A percentile compares a stretch with the other conserved stretches of the same genome.
These are phyloP conservation scores for Hamamelis virginiana DNA, from an alignment of 164 flowering plant species.

Conservation along the genomic window DNA sequence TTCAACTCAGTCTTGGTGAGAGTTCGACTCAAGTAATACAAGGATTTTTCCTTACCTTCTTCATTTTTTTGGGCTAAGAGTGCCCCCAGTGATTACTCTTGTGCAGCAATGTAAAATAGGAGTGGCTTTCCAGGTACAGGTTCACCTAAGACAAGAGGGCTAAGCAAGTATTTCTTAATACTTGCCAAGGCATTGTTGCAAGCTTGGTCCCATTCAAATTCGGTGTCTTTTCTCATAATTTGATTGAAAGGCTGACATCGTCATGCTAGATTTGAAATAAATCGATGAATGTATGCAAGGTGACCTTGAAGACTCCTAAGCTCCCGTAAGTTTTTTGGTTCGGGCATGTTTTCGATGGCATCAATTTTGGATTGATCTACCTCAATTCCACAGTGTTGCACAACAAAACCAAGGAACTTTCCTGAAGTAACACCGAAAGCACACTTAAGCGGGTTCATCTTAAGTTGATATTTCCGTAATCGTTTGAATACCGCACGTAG, in stretches of 20 bases:
- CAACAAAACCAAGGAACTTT: neutral
- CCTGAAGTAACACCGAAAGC: neutral
- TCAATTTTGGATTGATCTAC: conserved; percentile 16
- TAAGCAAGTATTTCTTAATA: neutral
- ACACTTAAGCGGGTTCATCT: neutral
- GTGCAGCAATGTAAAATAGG: conserved; percentile 3
- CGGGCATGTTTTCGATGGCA: neutral
- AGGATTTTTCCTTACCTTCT: conserved; percentile 2
- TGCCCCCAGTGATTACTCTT: conserved; percentile 6
- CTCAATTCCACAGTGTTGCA: conserved; percentile 10
- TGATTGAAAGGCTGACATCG: too few species aligned
- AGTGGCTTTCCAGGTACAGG: conserved; percentile 8
- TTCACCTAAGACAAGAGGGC: too few species aligned
- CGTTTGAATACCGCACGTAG: neutral
- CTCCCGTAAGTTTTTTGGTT: neutral
- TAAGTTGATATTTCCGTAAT: neutral
- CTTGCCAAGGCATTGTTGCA: conserved; percentile 4
- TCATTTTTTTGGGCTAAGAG: conserved; percentile 1
- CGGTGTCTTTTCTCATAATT: conserved; percentile 6
- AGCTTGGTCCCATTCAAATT: conserved; percentile 1
- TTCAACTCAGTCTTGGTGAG: neutral
- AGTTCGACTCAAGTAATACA: conserved; percentile 6
- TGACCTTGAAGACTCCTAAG: conserved; percentile 10
- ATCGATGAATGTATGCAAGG: conserved; percentile 1
- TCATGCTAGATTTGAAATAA: conserved; percentile 10